Conservation (phyloP, 2,329 filamentous ascomycete genomes). For the Biscogniauxia mediterranea region DNA sequence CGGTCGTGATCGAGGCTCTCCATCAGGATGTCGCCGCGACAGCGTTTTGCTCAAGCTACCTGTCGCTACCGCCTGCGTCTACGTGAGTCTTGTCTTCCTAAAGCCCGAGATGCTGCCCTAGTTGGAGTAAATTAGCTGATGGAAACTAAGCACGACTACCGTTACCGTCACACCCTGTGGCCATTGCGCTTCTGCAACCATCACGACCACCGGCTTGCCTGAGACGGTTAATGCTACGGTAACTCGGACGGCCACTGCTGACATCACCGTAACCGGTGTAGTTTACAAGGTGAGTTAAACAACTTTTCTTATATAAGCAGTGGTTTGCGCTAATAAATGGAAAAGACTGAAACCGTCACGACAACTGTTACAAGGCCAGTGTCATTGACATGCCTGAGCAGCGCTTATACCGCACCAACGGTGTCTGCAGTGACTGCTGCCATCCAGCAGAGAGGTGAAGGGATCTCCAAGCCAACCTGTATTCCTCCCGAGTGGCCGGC, state of each 20-base stretch:
- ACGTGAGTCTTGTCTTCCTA: not conserved
- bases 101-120: slow-evolving; percentile 1
- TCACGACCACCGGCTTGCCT: not conserved
- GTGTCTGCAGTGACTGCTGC: not conserved
- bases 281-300: not conserved
- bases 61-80: slow-evolving; percentile 5
- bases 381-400: slow-evolving; percentile 8
- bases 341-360: slow-evolving; percentile 5
- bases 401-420: slow-evolving; percentile 7
- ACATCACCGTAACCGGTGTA: not conserved
- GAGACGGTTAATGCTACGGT: not conserved
- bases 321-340: not conserved
- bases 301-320: not conserved
- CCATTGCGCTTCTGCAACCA: slow-evolving; percentile 1
- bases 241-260: not conserved
- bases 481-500: slow-evolving; percentile 9
- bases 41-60: slow-evolving; percentile 11
- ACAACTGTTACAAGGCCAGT: slow-evolving; percentile 4
- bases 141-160: slow-evolving; percentile 1
- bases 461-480: slow-evolving; percentile 7
- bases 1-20: slow-evolving; percentile 7
- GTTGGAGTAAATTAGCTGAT: too few species aligned
- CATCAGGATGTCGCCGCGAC: slow-evolving; percentile 6
- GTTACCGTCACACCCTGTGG: slow-evolving; percentile 4
- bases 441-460: not conserved